Evolutionary conservation across 192 early-diverging fungal species (phyloP).

Genomic region (Podila horticola): DNA sequence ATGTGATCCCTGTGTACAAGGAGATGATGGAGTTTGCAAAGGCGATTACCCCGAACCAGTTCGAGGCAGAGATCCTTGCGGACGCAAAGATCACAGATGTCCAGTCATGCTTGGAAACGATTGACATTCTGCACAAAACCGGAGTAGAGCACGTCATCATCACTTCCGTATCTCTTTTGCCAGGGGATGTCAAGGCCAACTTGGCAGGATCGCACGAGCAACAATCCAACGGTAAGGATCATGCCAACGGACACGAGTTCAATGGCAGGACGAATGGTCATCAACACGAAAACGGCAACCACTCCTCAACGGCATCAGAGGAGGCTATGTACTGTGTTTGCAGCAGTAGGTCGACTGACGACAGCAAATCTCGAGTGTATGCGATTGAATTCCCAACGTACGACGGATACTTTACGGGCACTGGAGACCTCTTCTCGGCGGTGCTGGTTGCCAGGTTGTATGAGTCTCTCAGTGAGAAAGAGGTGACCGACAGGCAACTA

Average conservation of each 20-base stretch:
- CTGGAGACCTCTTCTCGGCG: constrained; percentile 90
- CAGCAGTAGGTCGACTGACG: constrained; percentile 8
- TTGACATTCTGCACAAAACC: constrained; percentile 70
- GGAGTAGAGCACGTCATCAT: constrained; percentile 81
- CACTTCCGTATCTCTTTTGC: constrained; percentile 70
- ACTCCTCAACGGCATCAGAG: neutral
- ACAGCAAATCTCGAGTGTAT: constrained; percentile 58
- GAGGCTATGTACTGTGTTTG: constrained; percentile 30
- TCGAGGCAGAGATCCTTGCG: constrained; percentile 84
- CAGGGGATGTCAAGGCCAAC: constrained; percentile 23
- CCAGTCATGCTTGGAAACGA: constrained; percentile 62
- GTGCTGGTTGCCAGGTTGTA: constrained; percentile 73
- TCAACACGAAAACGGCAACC: neutral
- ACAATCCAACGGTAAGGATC: neutral
- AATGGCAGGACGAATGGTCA: neutral
- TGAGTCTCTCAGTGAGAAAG: constrained; percentile 29
- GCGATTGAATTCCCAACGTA: constrained; percentile 81
- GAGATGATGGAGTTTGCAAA: constrained; percentile 73
- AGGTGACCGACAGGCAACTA: neutral
- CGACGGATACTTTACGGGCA: constrained; percentile 87
- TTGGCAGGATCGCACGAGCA: neutral
- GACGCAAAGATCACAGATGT: constrained; percentile 62
- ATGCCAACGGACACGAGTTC: neutral
- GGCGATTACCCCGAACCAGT: constrained; percentile 91
- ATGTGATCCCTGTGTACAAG: constrained; percentile 83